Evolutionary conservation across 495 filamentous ascomycete genomes (phyloP), one percentile per base, ranked within the genome.

Genomic region (Wilcoxina mikolae): DNA sequence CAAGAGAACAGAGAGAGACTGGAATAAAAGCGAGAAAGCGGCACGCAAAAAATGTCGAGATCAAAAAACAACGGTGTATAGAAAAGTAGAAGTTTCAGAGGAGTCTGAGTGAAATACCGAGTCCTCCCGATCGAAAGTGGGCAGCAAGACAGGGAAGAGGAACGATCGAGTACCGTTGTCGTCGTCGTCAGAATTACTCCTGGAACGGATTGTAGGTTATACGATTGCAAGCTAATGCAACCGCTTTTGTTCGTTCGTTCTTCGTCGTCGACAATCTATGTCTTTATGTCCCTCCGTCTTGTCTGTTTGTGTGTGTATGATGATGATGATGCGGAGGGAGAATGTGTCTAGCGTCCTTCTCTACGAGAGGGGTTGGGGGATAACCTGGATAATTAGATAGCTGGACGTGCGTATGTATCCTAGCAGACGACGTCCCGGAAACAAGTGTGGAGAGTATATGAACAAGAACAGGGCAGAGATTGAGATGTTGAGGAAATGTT

Each of bases 221-320:
- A 1, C 20, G 35, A 12, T 46, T 24, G 43, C 43, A 46, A 17
- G n/a, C 23, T 46, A 24, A 18, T 46, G 43, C 43, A 46, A 17
- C 43, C 23, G 43, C 43, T 24, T 18, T 46, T 24, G 3, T 46
- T 46, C 15, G 12, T 39, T 39, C 35, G 35, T 39, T 12, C 3
- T 39, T 15, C 20, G 35, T 39, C n/a, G 11, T 24, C 11, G 43
- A 46, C 43, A 46, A 46, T 46, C 43, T 46, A 46, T 46, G 43
- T 46, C 43, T 46, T 18, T 20, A 18, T 1, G 23, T 46, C 18
- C 5, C 18, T 9, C 7, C 7, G n/a, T n/a, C n/a, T n/a, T 44
- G 41, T n/a, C 18, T 5, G 2, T 17, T 46, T 18, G 43, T 46
- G 11, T 46, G 43, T 11, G 43, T 46, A 11, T 46, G 43, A 2